Evolutionary conservation across 2,329 filamentous ascomycete species (phyloP).

Genomic region (Rutstroemia sp.): DNA sequence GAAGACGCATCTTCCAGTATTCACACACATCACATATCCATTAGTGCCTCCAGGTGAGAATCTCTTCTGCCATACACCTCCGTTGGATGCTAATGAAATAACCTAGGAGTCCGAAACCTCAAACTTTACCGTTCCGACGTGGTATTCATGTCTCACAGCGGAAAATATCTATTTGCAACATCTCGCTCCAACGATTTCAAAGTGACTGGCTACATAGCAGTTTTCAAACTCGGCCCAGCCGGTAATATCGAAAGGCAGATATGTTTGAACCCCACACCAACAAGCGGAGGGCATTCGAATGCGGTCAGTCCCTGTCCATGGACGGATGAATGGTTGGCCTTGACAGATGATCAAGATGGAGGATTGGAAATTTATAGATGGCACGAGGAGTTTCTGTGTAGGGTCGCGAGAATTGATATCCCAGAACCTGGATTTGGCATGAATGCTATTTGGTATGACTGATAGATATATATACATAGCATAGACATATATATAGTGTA

Average conservation of each 20-base stretch:
- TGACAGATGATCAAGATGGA: conserved; percentile 83
- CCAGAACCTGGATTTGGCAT: conserved; percentile 88
- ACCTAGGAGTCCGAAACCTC: conserved; percentile 21
- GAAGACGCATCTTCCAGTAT: conserved; percentile 65
- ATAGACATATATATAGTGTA: neutral
- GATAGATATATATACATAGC: conserved; percentile 3
- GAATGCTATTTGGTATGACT: conserved; percentile 96
- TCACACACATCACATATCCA: conserved; percentile 69
- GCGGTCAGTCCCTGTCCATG: conserved; percentile 79
- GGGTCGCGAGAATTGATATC: conserved; percentile 70
- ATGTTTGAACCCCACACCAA: conserved; percentile 75
- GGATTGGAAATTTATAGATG: conserved; percentile 85
- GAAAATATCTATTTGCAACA: conserved; percentile 74
- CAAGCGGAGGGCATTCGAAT: conserved; percentile 82
- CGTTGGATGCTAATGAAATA: neutral
- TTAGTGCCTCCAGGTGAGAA: conserved; percentile 65
- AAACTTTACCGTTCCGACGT: conserved; percentile 80
- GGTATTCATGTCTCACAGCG: conserved; percentile 62
- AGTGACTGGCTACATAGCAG: conserved; percentile 75
- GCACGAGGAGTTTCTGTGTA: conserved; percentile 70
- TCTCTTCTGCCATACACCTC: conserved; percentile 19
- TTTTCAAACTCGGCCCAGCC: conserved; percentile 61
- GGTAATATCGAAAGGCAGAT: conserved; percentile 73
- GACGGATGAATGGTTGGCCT: conserved; percentile 81
- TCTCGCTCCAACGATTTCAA: conserved; percentile 70